Conservation (phyloP, 495 filamentous ascomycete genomes). For the Darksidea phi region DNA sequence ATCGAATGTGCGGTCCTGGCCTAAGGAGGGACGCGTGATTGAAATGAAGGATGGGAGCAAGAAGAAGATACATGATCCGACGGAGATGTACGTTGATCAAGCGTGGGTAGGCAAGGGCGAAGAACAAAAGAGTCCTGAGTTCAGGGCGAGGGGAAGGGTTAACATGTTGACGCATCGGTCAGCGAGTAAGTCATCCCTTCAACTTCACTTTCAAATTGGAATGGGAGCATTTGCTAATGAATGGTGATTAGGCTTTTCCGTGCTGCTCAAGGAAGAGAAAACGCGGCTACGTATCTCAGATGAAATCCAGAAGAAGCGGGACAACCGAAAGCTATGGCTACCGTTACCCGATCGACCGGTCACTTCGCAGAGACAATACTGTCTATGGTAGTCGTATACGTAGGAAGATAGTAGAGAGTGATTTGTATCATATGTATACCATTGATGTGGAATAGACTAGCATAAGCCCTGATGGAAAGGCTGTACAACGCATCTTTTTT, state of each 20-base stretch:
- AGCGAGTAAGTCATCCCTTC: conserved; percentile 59
- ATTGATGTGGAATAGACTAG: conserved; percentile 4
- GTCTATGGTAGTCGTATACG: conserved; percentile 67
- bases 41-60: conserved; percentile 43
- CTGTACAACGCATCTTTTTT: too few relatives aligned
- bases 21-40: conserved; percentile 30
- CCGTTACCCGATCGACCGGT: conserved; percentile 78
- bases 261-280: conserved; percentile 89
- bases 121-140: conserved; percentile 53
- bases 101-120: conserved; percentile 84
- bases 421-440: conserved; percentile 1
- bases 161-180: conserved; percentile 62
- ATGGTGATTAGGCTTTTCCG: conserved; percentile 58
- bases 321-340: conserved; percentile 74
- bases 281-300: conserved; percentile 76
- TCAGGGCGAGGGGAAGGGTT: conserved; percentile 67
- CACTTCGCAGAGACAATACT: conserved; percentile 78
- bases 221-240: neutral
- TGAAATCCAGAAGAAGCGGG: conserved; percentile 69
- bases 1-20: neutral
- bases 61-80: conserved; percentile 60
- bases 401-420: neutral
- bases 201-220: neutral
- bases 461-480: too few relatives aligned
- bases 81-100: conserved; percentile 79